These are phyloP conservation scores for Phytopythium boreale DNA, from an alignment of 352 stramenopile species.

Conservation along the genomic window DNA sequence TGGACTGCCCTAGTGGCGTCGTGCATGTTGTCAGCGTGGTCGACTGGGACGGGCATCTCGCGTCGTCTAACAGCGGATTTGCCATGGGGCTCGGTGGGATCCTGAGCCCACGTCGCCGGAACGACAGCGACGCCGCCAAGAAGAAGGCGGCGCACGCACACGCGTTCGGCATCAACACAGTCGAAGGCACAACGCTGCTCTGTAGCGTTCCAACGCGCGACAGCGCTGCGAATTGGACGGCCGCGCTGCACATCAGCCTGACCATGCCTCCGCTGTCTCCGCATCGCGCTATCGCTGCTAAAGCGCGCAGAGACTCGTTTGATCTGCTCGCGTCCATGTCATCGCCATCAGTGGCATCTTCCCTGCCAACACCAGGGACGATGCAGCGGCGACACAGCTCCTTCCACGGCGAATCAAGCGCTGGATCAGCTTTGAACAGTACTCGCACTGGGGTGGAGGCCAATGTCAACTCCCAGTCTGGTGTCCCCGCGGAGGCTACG, in stretches of 20 bases:
- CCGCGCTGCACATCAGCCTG: constrained; percentile 62
- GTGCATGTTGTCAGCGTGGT: constrained; percentile 58
- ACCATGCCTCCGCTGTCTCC: constrained; percentile 77
- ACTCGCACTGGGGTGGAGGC: neutral
- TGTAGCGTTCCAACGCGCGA: constrained; percentile 64
- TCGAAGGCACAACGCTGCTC: constrained; percentile 65
- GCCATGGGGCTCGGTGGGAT: constrained; percentile 3
- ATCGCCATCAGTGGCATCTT: neutral
- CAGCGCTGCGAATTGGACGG: constrained; percentile 64
- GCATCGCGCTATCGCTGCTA: constrained; percentile 62
- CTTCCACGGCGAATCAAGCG: neutral
- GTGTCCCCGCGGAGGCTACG: too few species aligned
- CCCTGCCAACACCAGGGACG: neutral
- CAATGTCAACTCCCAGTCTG: neutral
- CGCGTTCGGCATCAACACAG: constrained; percentile 53
- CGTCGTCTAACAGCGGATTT: constrained; percentile 8
- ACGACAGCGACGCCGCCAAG: constrained; percentile 11
- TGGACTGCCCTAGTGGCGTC: constrained; percentile 49
- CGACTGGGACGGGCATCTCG: constrained; percentile 66
- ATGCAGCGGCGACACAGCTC: constrained; percentile 6
- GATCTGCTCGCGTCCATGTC: constrained; percentile 37
- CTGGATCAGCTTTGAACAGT: neutral
- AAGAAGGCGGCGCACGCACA: constrained; percentile 58
- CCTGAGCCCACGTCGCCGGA: constrained; percentile 6
- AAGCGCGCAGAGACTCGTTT: constrained; percentile 65